A percentile compares a stretch with the other conserved stretches of the same genome.
These are phyloP conservation scores for Ogataea hybrid DNA, from an alignment of 1,139 yeast species.

Conservation along the genomic window DNA sequence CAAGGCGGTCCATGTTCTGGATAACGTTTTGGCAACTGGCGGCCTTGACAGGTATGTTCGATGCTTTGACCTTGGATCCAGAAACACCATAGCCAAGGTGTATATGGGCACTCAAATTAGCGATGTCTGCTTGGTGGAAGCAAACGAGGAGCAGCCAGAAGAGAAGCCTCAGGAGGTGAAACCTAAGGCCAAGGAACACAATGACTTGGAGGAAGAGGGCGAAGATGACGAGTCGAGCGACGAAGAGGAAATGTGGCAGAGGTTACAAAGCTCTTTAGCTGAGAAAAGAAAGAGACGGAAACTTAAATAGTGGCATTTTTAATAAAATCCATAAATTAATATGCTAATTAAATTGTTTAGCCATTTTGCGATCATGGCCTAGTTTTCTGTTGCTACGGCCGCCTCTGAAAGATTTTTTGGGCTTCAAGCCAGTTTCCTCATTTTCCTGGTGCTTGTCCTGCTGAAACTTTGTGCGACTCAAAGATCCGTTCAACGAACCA, in stretches of 20 bases:
- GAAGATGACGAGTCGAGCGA: constrained; percentile 29
- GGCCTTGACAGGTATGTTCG: constrained; percentile 87
- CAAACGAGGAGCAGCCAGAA: constrained; percentile 36
- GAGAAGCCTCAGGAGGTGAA: constrained; percentile 13
- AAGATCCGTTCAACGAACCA: constrained; percentile 24
- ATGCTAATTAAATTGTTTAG: constrained; percentile 23
- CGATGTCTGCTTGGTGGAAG: constrained; percentile 51
- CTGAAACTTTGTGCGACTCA: constrained; percentile 22
- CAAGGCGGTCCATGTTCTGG: constrained; percentile 24
- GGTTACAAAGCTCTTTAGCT: constrained; percentile 21
- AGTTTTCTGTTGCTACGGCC: constrained; percentile 66
- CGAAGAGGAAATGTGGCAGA: constrained; percentile 32
- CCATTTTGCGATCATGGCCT: constrained; percentile 57
- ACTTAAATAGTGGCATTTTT: constrained; percentile 9
- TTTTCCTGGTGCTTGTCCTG: constrained; percentile 7
- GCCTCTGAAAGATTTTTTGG: constrained; percentile 51
- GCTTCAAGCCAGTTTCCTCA: constrained; percentile 34
- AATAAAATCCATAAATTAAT: background rate
- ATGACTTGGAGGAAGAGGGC: constrained; percentile 26
- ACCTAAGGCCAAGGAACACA: constrained; percentile 32
- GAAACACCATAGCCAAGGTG: constrained; percentile 67
- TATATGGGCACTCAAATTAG: constrained; percentile 75
- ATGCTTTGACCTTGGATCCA: constrained; percentile 58
- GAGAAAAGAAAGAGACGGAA: constrained; percentile 31
- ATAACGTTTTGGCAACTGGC: constrained; percentile 51